Conservation (phyloP, 2,329 filamentous ascomycete species). For the Pseudogymnoascus sp. region DNA sequence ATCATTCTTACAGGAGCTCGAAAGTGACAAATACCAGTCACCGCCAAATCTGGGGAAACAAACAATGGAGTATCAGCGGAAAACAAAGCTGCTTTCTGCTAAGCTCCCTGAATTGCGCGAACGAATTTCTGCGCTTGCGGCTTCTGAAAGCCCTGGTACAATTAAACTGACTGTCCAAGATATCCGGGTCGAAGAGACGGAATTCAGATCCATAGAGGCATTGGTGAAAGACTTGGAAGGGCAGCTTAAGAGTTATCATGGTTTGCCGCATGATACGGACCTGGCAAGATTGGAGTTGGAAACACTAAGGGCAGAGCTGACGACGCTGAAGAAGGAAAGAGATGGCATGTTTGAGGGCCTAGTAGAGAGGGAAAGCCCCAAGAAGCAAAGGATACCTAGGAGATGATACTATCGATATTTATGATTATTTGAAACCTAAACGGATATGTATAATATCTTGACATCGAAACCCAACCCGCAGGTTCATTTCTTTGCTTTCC, state of each 20-base stretch:
- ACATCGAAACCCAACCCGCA: neutral
- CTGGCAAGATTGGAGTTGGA: slow-evolving; percentile 66
- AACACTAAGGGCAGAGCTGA: slow-evolving; percentile 56
- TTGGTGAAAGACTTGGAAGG: slow-evolving; percentile 53
- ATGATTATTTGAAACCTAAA: slow-evolving; percentile 2
- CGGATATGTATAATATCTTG: slow-evolving; percentile 3
- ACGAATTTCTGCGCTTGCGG: slow-evolving; percentile 37
- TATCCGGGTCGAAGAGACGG: slow-evolving; percentile 50
- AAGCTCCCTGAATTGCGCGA: slow-evolving; percentile 63
- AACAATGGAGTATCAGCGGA: slow-evolving; percentile 68
- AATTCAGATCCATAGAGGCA: slow-evolving; percentile 49
- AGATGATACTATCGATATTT: slow-evolving; percentile 12
- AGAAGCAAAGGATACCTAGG: slow-evolving; percentile 33
- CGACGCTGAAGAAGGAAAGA: slow-evolving; percentile 51
- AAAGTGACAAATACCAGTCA: slow-evolving; percentile 43
- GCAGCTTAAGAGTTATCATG: slow-evolving; percentile 59
- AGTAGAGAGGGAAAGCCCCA: slow-evolving; percentile 54
- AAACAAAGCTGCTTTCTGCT: slow-evolving; percentile 57
- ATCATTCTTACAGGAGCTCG: slow-evolving; percentile 37
- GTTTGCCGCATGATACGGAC: slow-evolving; percentile 63
- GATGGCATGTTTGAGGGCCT: slow-evolving; percentile 71
- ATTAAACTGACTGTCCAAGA: slow-evolving; percentile 46
- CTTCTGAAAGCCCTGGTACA: slow-evolving; percentile 11
- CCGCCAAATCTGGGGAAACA: slow-evolving; percentile 55
- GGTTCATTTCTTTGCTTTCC: slow-evolving; percentile 25